Evolutionary conservation across 1,139 yeast species (phyloP).

Genomic region (Oligophagozyma castellii): DNA sequence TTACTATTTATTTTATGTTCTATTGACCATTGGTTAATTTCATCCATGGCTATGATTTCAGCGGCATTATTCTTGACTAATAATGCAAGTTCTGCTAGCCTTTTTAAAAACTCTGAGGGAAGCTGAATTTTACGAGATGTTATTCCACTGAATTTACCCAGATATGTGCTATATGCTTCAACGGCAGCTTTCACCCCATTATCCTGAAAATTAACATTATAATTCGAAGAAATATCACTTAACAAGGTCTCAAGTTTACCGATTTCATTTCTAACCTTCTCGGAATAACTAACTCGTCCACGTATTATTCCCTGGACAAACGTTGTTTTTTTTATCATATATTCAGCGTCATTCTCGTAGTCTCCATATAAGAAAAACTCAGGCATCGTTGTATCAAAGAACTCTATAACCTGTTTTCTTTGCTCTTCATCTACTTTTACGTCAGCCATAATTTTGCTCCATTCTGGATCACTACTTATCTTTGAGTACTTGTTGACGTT

Average conservation of each 20-base stretch:
- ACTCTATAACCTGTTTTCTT: constrained; percentile 14
- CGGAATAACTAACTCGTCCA: constrained; percentile 14
- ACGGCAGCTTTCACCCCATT: constrained; percentile 72
- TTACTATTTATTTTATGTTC: no score
- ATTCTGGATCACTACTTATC: constrained; percentile 5
- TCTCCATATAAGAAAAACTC: constrained; percentile 18
- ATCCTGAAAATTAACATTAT: constrained; percentile 86
- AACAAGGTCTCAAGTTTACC: constrained; percentile 10
- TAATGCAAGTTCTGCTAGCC: constrained; percentile 7
- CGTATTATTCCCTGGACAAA: constrained; percentile 16
- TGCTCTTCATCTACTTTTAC: constrained; percentile 15
- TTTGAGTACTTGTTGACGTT: constrained; percentile 14
- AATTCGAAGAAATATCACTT: constrained; percentile 30
- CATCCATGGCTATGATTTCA: constrained; percentile 1
- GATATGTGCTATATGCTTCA: constrained; percentile 41
- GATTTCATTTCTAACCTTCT: constrained; percentile 9
- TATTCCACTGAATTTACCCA: constrained; percentile 9
- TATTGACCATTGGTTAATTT: no score
- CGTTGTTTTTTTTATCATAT: constrained; percentile 16
- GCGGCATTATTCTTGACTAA: constrained; percentile 9
- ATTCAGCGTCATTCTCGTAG: constrained; percentile 11
- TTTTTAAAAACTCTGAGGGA: constrained; percentile 9
- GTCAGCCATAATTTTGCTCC: constrained; percentile 10
- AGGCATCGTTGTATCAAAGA: constrained; percentile 19
- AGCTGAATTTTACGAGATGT: constrained; percentile 6